Base-by-base conservation (phyloP, 208 protist species). In the Crithidia mellificae region DNA sequence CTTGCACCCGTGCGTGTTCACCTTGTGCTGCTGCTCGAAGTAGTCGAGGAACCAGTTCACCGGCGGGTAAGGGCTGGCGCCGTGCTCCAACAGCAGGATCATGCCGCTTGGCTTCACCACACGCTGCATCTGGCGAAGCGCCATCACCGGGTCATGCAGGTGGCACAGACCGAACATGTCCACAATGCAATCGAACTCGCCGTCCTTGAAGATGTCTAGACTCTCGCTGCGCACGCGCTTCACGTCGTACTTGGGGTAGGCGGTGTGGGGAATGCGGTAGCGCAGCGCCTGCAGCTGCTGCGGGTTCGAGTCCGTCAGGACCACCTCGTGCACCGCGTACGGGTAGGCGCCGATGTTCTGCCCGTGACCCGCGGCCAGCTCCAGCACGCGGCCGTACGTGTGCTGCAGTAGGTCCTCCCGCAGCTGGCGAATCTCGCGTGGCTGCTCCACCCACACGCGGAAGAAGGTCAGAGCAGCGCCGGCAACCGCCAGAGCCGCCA, bases 111-210 rank as follows among this genome's bases (percentile, higher is more conserved):
- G 84, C 65, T 96, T 97, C 47, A 93, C 82, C 38, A 97, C 87
- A 9, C 90, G 81, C 75, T 93, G 87, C 91, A 96, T 95, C 77
- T 97, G 88, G 3, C 84, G 82, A 32, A 97, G 77, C 20, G 85
- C 88, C 84, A 87, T 92, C 49, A 92, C 86, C 25, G 93, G 93
- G 75, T 96, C 89, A 63, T 92, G 82, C n/a, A 95, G 72, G 50
- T 91, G 84, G 61, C 93, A 97, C 25, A 97, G 80, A 17, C 93
- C 93, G 68, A 95, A 97, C 87, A 93, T 95, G 78, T 97, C 93
- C 34, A 96, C 87, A 6, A 95, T 73, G 64, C 85, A 93, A 67
- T 97, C 93, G 75, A 96, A 97, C 82, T 91, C 84, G 20, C 75
- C 84, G 65, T 93, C 81, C 29, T 69, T 73, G 71, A 96, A 93